Base-by-base conservation (phyloP, 805 yeast species). In the Sugiyamaella marilandica region DNA sequence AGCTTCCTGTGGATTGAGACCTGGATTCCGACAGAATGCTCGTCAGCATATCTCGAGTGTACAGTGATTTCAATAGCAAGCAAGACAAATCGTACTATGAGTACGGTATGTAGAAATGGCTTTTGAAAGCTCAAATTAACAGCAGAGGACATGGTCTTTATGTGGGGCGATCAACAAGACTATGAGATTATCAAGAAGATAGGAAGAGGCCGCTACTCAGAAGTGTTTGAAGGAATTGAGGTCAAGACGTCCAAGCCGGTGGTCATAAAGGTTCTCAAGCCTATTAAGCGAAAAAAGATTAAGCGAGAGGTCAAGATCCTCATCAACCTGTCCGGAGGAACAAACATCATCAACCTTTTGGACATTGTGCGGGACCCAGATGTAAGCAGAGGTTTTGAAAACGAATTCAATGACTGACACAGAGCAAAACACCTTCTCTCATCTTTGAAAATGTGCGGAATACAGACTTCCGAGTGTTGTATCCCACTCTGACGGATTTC, bases 171-270 rank as follows among this genome's bases (percentile, higher is more conserved):
- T 41, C 95, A 87, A 59, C 79, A 82, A n/a, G 83, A 85, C 65
- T 90, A 90, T 68, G 97, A 91, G 71, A 83, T 90, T 45, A 76
- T 85, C 37, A 81, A 82, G 56, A 90, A 89, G 67, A 78, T 91
- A 48, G 97, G 97, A 10, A 78, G 97, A 53, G 97, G 97, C 47
- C 89, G 89, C 70, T 91, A 91, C 67, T 86, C 95, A 13, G 97
- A 91, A 71, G 97, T 91, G 46, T 91, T 91, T 64, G 81, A 88
- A 59, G 97, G 97, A 5, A 77, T 86, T 37, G 82, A 86, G 60
- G 54, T 70, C 53, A 66, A 76, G 41, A 78, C 78, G 53, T 81
- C 83, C 51, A 75, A 77, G 50, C 76, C 82, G 50, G 82, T 91
- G 61, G 96, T 91, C 49, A 87, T 91, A 64, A 91, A 91, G 70